Base-by-base conservation (phyloP, 2,329 filamentous ascomycete genomes). In the Zasmidium angulare region DNA sequence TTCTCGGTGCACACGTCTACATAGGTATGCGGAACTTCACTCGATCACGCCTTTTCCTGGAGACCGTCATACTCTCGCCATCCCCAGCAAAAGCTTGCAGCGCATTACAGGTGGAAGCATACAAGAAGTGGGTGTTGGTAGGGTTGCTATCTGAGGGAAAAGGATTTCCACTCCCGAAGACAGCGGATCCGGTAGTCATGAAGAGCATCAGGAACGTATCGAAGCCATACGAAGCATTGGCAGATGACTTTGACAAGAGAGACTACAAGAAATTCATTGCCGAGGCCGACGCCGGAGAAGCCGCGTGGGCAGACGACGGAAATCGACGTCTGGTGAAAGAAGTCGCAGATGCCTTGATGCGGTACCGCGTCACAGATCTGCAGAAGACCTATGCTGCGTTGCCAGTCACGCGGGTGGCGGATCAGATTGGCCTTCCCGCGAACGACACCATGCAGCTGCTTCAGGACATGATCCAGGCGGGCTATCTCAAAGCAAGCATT, bases 121-220 rank as follows among this genome's bases (percentile, higher is more conserved):
- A 96, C 79, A 96, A 93, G 77, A 96, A 93, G 75, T 97, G 91
- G 89, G 72, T 96, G 9, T 78, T 99, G 17, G 82, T 92, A 10
- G 86, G 86, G 55, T 81, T 97, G 56, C 78, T 99, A 19, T 80
- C 84, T 6, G 78, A 86, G 55, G 93, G 92, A 65, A 84, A 80
- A 68, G 78, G 84, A 67, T 73, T 77, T 67, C 57, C 75, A 0
- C 71, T 85, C 10, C 89, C 90, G 0, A 78, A 81, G 43, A 83
- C 84, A 50, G 82, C 84, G 7, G 80, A 82, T 52, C 60, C 74
- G 1, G 74, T 76, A 20, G 82, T 85, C 1, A 77, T 83, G 61
- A 87, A 84, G 68, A 72, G 78, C 3, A 87, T 87, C 66, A 81
- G 80, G 60, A 75, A 79, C 2, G 72, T 89, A 3, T 84, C 85